phyloP scores from a whole-genome alignment of 768 basidiomycete species.

The Amanita molliuscula region DNA sequence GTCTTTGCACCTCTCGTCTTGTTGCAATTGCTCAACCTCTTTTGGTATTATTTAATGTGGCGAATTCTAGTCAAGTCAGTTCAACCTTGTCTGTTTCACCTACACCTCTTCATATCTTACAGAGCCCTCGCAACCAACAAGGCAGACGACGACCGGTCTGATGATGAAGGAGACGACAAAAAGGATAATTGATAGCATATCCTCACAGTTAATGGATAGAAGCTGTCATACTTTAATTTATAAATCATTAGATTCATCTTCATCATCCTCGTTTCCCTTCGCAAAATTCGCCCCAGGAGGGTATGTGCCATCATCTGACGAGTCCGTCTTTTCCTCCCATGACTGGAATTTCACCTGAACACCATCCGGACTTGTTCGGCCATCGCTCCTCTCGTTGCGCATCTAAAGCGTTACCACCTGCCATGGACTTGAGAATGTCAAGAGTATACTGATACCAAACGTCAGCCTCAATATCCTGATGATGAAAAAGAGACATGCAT shows the following conservation, averaged over 20 bases:
- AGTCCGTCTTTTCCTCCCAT: slow-evolving; percentile 49
- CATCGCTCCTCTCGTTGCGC: slow-evolving; percentile 70
- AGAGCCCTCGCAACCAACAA: slow-evolving; percentile 43
- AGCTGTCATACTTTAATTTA: neutral
- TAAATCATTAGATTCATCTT: neutral
- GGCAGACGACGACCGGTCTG: slow-evolving; percentile 69
- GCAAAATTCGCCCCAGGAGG: neutral
- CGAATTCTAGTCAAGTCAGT: slow-evolving; percentile 66
- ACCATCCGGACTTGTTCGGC: slow-evolving; percentile 50
- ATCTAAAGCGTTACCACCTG: slow-evolving; percentile 62
- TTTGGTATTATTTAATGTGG: slow-evolving; percentile 86
- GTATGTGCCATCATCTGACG: slow-evolving; percentile 22
- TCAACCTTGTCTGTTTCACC: neutral
- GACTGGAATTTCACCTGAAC: slow-evolving; percentile 49
- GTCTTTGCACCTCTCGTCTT: slow-evolving; percentile 66
- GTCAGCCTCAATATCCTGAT: neutral
- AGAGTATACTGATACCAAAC: slow-evolving; percentile 50
- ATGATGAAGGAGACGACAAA: slow-evolving; percentile 52
- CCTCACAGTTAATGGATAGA: neutral
- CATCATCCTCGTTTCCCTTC: neutral
- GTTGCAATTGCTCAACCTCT: slow-evolving; percentile 78
- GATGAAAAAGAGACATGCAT: slow-evolving; percentile 34
- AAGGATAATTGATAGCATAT: slow-evolving; percentile 16
- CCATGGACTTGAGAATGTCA: slow-evolving; percentile 58
- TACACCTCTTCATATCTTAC: slow-evolving; percentile 8